Conservation (phyloP, 306 rosid species). For the Begonia fuchsioides region DNA sequence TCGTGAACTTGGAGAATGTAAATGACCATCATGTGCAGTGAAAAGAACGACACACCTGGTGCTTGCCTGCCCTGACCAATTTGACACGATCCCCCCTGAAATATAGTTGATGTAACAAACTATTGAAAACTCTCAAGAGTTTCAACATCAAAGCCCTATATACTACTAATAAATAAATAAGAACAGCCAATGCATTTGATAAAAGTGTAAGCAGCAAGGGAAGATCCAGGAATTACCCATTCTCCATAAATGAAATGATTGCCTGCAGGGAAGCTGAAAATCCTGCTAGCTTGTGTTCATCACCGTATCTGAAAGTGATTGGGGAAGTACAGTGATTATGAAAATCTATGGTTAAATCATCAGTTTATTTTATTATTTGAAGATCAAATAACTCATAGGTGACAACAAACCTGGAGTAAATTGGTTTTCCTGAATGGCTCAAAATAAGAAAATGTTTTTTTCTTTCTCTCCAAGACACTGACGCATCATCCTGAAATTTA, state of each 20-base stretch:
- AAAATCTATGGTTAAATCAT: too few species aligned
- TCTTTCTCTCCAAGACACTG: slow-evolving; percentile 87
- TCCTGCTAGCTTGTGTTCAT: slow-evolving; percentile 94
- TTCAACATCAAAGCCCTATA: slow-evolving; percentile 1
- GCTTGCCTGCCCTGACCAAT: slow-evolving; percentile 80
- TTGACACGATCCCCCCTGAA: slow-evolving; percentile 77
- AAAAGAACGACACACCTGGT: slow-evolving; percentile 38
- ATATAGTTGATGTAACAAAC: slow-evolving; percentile 7
- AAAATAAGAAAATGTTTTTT: slow-evolving; percentile 81
- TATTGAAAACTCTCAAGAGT: slow-evolving; percentile 7
- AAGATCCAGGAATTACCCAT: slow-evolving; percentile 35
- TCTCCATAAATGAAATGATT: slow-evolving; percentile 84
- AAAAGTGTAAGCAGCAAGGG: too few species aligned
- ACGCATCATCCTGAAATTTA: slow-evolving; percentile 93
- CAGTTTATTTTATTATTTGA: too few species aligned
- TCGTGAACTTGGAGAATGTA: too few species aligned
- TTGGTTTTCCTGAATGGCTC: slow-evolving; percentile 91
- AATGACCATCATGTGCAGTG: too few species aligned
- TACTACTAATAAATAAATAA: too few species aligned
- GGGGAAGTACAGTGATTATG: too few species aligned
- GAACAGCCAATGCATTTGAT: too few species aligned
- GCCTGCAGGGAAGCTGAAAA: slow-evolving; percentile 97
- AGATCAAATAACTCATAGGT: too few species aligned
- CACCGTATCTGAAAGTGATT: slow-evolving; percentile 50
- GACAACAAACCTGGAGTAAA: slow-evolving; percentile 67